Evolutionary conservation across 495 filamentous ascomycete genomes (phyloP).

Genomic region (Massariosphaeria phaeospora): DNA sequence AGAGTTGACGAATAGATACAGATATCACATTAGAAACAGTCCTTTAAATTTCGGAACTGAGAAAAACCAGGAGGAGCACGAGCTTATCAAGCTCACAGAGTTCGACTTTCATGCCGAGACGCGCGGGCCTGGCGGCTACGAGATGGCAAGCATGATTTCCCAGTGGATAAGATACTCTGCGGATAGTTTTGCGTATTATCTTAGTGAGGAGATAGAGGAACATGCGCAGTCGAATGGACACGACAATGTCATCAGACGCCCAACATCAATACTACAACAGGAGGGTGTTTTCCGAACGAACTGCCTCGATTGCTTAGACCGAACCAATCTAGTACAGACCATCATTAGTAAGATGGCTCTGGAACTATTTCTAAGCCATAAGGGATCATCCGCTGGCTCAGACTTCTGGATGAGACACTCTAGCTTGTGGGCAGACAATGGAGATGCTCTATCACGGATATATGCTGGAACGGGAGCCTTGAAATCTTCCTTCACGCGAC

Average conservation of each 20-base stretch:
- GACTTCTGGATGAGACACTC: slow-evolving; percentile 91
- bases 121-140: slow-evolving; percentile 79
- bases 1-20: slow-evolving; percentile 72
- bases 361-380: slow-evolving; percentile 68
- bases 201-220: slow-evolving; percentile 67
- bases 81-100: slow-evolving; percentile 70
- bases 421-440: slow-evolving; percentile 96
- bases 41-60: slow-evolving; percentile 52
- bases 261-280: slow-evolving; percentile 75
- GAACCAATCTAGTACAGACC: slow-evolving; percentile 93
- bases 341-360: slow-evolving; percentile 89
- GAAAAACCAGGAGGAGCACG: slow-evolving; percentile 48
- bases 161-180: slow-evolving; percentile 67
- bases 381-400: slow-evolving; percentile 56
- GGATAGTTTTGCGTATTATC: slow-evolving; percentile 82
- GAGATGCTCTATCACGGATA: slow-evolving; percentile 85
- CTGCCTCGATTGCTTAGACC: slow-evolving; percentile 91
- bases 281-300: slow-evolving; percentile 94
- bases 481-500: slow-evolving; percentile 92
- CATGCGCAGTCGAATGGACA: slow-evolving; percentile 32
- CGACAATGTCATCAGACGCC: slow-evolving; percentile 43
- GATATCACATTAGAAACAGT: slow-evolving; percentile 67
- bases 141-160: slow-evolving; percentile 74
- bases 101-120: slow-evolving; percentile 97
- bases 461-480: slow-evolving; percentile 95